Base-by-base conservation (phyloP, 2,329 filamentous ascomycete species). In the Exophiala sp. region DNA sequence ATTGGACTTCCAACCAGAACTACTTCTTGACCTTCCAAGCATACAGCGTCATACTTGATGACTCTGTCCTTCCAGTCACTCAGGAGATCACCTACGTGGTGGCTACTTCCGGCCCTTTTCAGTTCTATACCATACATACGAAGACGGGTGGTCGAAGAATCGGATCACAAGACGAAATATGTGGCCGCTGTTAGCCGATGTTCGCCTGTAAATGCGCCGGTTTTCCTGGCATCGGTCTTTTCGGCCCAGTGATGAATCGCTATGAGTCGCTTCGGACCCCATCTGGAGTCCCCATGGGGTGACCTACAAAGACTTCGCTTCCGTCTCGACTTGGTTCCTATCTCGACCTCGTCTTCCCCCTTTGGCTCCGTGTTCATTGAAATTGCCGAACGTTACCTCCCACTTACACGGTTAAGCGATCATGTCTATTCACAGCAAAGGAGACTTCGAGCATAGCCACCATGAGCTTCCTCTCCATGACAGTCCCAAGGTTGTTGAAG, bases 381-480 rank as follows among this genome's bases (percentile, higher is more conserved):
- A 42, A 4, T 5, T 7, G 40, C 18, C 9, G 16, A 29, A 29
- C 39, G 32, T 21, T 34, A 43, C 32, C 39, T 2, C 14, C 43
- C 16, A 12, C 5, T 16, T 9, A 38, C n/a, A 34, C 38, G 9
- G 21, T 3, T 14, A 24, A 10, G 44, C 40, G 18, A 54, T 43
- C 45, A 54, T 54, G 51, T 42, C 51, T 29, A 35, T 54, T 32
- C 21, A 54, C 44, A 35, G 49, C 14, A 54, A 54, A 44, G 38
- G 14, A 8, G 32, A 12, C 32, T 16, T 42, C 44, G 44, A 53
- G 34, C 50, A 54, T 49, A 42, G 41, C 38, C 44, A 54, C 38
- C 35, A 54, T 11, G 51, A 54, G 45, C 44, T 43, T 21, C 18
- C 20, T 29, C 33, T 54, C 14, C 45, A 38, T 36, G 24, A 36